Evolutionary conservation across 2,329 filamentous ascomycete species (phyloP).

Genomic region (Dothideomycetes sp.): DNA sequence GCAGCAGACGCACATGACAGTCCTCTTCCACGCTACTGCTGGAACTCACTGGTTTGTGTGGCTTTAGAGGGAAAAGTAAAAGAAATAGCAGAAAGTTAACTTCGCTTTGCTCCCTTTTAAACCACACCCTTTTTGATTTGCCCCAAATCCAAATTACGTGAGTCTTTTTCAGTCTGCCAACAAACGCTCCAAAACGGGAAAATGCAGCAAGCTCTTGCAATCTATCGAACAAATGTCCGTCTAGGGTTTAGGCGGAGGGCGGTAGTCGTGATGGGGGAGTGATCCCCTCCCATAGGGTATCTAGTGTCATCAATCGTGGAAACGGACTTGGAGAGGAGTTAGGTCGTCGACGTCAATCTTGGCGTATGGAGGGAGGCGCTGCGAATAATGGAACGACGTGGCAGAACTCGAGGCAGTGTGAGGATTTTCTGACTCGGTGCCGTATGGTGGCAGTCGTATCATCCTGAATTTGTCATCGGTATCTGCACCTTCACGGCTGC

Average conservation of each 20-base stretch:
- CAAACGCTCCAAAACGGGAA: background rate
- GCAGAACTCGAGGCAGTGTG: conserved; percentile 7
- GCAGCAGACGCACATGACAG: too few species aligned
- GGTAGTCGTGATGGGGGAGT: too few species aligned
- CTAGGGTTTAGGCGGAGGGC: too few species aligned
- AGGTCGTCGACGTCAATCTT: conserved; percentile 6
- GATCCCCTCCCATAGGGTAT: background rate
- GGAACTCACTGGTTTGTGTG: too few species aligned
- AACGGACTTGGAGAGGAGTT: conserved; percentile 2
- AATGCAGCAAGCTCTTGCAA: background rate
- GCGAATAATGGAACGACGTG: background rate
- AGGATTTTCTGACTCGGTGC: conserved; percentile 11
- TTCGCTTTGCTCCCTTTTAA: too few species aligned
- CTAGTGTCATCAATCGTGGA: conserved; percentile 6
- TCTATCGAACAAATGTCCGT: background rate
- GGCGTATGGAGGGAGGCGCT: conserved; percentile 8
- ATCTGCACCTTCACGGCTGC: conserved; percentile 84
- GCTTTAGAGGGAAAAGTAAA: background rate
- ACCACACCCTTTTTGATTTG: too few species aligned
- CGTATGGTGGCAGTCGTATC: conserved; percentile 29
- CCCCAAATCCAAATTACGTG: too few species aligned
- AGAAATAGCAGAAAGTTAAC: background rate
- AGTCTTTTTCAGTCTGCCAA: background rate
- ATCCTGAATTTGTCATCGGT: conserved; percentile 66
- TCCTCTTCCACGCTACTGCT: too few species aligned